phyloP scores from a whole-genome alignment of 257 asterid species.

The Penstemon barbatus region DNA sequence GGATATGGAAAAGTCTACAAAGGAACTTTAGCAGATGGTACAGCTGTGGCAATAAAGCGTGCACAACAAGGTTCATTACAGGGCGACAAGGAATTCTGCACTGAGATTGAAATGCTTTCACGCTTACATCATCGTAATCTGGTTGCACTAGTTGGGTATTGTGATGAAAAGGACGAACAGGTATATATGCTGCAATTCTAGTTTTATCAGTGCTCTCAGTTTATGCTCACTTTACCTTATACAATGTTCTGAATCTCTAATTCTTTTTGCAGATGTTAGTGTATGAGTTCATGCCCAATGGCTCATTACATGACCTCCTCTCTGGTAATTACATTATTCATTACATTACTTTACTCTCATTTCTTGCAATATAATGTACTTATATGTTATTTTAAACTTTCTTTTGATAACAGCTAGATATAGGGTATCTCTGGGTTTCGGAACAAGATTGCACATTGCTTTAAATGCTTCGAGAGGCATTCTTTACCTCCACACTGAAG shows the following conservation, averaged over 20 bases:
- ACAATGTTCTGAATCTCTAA: slow-evolving; percentile 15
- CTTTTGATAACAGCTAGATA: slow-evolving; percentile 41
- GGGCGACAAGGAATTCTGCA: slow-evolving; percentile 61
- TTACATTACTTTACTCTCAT: too few relatives aligned
- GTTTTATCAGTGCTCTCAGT: background rate
- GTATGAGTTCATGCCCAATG: slow-evolving; percentile 85
- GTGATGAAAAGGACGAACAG: slow-evolving; percentile 84
- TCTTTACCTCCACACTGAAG: slow-evolving; percentile 93
- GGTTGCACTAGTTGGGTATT: slow-evolving; percentile 63
- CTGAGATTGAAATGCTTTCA: slow-evolving; percentile 64
- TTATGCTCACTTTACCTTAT: slow-evolving; percentile 11
- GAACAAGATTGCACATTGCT: slow-evolving; percentile 67
- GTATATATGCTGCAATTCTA: slow-evolving; percentile 27
- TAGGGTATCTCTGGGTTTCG: slow-evolving; percentile 51
- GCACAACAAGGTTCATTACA: slow-evolving; percentile 59
- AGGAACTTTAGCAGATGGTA: slow-evolving; percentile 44
- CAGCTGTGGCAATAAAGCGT: slow-evolving; percentile 57
- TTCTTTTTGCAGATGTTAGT: slow-evolving; percentile 71
- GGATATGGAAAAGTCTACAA: slow-evolving; percentile 66
- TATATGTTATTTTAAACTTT: background rate
- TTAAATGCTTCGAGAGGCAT: slow-evolving; percentile 79
- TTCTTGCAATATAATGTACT: too few relatives aligned
- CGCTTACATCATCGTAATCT: slow-evolving; percentile 65
- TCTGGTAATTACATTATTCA: slow-evolving; percentile 44
- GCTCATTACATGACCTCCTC: slow-evolving; percentile 77